phyloP scores from a whole-genome alignment of 2,329 filamentous ascomycete genomes.

The Xylariaceae sp. region DNA sequence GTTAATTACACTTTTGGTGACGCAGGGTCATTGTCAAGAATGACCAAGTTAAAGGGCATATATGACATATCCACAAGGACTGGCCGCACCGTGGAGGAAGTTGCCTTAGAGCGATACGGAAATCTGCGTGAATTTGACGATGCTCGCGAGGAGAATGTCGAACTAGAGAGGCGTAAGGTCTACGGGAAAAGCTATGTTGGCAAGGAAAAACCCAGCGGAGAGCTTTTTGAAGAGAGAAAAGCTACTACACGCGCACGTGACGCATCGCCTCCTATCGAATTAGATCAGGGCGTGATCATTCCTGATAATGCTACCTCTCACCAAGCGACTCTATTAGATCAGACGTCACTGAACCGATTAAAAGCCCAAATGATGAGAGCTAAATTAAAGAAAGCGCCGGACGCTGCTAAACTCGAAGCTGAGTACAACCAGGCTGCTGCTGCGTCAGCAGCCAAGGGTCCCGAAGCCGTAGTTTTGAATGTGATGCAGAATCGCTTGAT shows the following conservation, averaged over 20 bases:
- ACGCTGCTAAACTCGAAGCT: constrained; percentile 71
- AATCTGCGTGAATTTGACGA: constrained; percentile 83
- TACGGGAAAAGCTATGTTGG: constrained; percentile 83
- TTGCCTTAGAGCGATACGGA: constrained; percentile 79
- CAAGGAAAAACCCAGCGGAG: constrained; percentile 82
- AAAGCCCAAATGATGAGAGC: constrained; percentile 96
- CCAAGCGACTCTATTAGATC: constrained; percentile 58
- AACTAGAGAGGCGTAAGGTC: constrained; percentile 74
- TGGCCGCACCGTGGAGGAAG: constrained; percentile 69
- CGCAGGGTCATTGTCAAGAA: constrained; percentile 85
- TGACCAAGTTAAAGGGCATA: constrained; percentile 87
- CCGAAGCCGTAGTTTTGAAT: constrained; percentile 73
- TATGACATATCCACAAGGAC: constrained; percentile 75
- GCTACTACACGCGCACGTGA: constrained; percentile 50
- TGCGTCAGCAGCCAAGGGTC: constrained; percentile 51
- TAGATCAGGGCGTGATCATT: constrained; percentile 54
- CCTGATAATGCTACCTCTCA: constrained; percentile 48
- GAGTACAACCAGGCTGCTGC: constrained; percentile 77
- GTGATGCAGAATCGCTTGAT: constrained; percentile 89
- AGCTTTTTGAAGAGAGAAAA: constrained; percentile 73
- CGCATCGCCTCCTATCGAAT: constrained; percentile 34
- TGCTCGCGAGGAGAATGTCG: constrained; percentile 86
- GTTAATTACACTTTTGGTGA: constrained; percentile 87
- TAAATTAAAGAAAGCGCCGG: constrained; percentile 72
- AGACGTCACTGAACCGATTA: constrained; percentile 79